Base-by-base conservation (phyloP, 305 asterid genomes). In the Fraxinus albicans region DNA sequence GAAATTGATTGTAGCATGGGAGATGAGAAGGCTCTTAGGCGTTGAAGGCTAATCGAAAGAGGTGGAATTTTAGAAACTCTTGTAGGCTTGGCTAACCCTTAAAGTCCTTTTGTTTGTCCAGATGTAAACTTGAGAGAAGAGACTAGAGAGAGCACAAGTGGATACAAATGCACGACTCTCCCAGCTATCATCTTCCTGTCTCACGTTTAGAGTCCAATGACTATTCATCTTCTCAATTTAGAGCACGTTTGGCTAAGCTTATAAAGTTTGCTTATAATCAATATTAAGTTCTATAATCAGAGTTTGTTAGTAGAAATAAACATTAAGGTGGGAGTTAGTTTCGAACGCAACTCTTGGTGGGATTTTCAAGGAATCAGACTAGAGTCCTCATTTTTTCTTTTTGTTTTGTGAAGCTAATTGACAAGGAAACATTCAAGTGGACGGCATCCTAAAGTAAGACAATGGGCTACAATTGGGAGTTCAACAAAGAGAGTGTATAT, bases 381-480 rank as follows among this genome's bases (percentile, higher is more conserved):
- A 63, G 72, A 76, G 77, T 19, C 38, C 12, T 72, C 67, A 25
- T 44, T 33, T 40, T 79, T 70, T 58, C 6, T 72, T 38, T 58
- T 27, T 21, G 50, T 42, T 79, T 79, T 74, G 60, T 58, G 83
- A 60, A 83, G 9, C 3, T 21, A 27, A 21, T 74, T 21, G 44
- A 60, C 70, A 12, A 35, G 29, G 72, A 79, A 73, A 58, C 29
- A 50, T 73, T 76, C 53, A 25, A 69, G 74, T 83, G 83, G 69
- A 65, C 27, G 73, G 13, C 78, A 80, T 82, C 73, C 27, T 53
- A n/a, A 8, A 83, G 36, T 31, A 7, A 21, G 77, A 36, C 21
- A 31, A 88, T 84, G 89, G 88, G 90, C 58, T 82, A 83, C 79
- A 25, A 36, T 1, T 91, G 88, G 78, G 88, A 86, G 35, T 77